Base-by-base conservation (phyloP, 257 asterid species). In the Solanum piurae region DNA sequence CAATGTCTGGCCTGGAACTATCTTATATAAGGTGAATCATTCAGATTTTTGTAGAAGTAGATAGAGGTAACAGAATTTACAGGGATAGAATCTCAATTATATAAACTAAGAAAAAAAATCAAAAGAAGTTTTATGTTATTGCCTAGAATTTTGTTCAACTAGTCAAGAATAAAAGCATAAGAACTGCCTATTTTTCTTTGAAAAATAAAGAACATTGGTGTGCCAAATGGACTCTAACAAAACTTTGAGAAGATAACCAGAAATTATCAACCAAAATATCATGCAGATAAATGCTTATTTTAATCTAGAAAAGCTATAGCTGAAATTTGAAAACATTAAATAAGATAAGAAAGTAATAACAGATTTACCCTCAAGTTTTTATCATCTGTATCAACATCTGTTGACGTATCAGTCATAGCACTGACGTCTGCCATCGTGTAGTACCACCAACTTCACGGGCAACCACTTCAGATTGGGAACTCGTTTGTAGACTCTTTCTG, bases 341-440 rank as follows among this genome's bases (percentile, higher is more conserved):
- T 74, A 38, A 27, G 52, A n/a, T 33, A 34, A 76, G 34, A 75
- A 37, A 37, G 83, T 23, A 37, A 74, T 21, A 60, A 72, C 27
- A 44, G 66, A 25, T 72, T 11, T 85, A 85, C 87, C 99, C 95
- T 88, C 44, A 36, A 66, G 90, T 92, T 88, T 91, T 91, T 96
- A 84, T 95, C 98, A 85, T 97, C 99, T 3, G 99, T 97, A 88
- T 96, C 98, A 20, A 96, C 99, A 92, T 97, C 99, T 12, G 98
- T 93, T 34, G 98, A 96, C 85, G 98, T 89, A 92, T 96, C 99
- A 34, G 98, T 93, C 92, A 89, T 91, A n/a, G 96, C 96, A 93
- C 99, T 96, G 93, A 89, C 92, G 88, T 93, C 98, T 36, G 94
- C 98, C 98, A 96, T 96, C 64, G 52, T 86, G 86, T 88, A 84